phyloP scores from a whole-genome alignment of 257 asterid genomes.

The Coffea canephora region DNA sequence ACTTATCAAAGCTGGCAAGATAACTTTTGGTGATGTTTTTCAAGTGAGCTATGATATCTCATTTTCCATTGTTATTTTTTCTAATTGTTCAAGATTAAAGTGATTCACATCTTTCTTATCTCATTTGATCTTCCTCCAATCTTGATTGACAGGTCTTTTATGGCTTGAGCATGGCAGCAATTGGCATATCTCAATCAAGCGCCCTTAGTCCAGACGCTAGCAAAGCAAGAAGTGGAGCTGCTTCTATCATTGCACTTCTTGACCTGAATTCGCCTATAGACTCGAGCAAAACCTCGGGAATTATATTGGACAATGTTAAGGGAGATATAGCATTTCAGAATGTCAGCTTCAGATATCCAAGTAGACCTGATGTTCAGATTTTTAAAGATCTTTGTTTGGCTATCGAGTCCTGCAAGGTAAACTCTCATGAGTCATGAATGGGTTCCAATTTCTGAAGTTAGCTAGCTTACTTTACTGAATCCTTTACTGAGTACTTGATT shows the following conservation, averaged over 20 bases:
- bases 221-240: slow-evolving; percentile 48
- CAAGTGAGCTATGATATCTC: slow-evolving; percentile 27
- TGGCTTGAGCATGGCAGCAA: slow-evolving; percentile 54
- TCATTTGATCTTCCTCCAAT: not conserved
- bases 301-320: slow-evolving; percentile 32
- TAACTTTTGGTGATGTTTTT: slow-evolving; percentile 55
- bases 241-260: slow-evolving; percentile 57
- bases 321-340: slow-evolving; percentile 57
- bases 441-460: not conserved
- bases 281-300: slow-evolving; percentile 41
- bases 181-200: slow-evolving; percentile 58
- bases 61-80: not conserved
- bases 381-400: slow-evolving; percentile 52
- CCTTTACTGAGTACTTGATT: no score
- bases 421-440: no score
- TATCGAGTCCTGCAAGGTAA: slow-evolving; percentile 53
- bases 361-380: slow-evolving; percentile 57
- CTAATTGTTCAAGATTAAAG: not conserved
- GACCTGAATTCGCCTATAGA: slow-evolving; percentile 50
- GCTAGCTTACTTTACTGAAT: not conserved
- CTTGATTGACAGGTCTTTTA: slow-evolving; percentile 42
- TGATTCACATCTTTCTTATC: not conserved
- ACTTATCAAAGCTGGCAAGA: slow-evolving; percentile 47
- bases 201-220: slow-evolving; percentile 66
- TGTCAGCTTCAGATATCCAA: slow-evolving; percentile 60